Conservation (phyloP, 306 rosid genomes). For the Cicer cuneatum region DNA sequence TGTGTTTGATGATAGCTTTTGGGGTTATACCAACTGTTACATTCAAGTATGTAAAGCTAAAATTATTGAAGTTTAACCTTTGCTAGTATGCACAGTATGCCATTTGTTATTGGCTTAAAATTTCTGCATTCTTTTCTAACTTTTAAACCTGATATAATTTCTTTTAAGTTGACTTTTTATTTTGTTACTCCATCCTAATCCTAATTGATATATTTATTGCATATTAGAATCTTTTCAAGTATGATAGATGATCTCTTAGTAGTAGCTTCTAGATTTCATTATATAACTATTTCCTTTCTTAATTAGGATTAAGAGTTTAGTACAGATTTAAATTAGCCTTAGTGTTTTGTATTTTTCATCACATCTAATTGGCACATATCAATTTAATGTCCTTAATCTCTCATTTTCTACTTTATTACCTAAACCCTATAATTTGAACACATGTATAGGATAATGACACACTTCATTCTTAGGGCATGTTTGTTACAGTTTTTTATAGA, state of each 20-base stretch:
- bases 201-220: not conserved
- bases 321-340: not conserved
- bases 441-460: not conserved
- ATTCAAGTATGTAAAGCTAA: constrained; percentile 67
- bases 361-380: not conserved
- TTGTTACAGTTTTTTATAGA: not conserved
- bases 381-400: not conserved
- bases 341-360: not conserved
- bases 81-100: constrained; percentile 17
- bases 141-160: constrained; percentile 9
- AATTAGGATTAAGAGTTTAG: not conserved
- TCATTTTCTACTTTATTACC: not conserved
- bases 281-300: not conserved
- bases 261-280: not conserved
- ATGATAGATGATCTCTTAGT: not conserved
- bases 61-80: constrained; percentile 26
- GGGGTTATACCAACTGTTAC: constrained; percentile 80
- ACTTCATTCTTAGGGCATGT: not conserved
- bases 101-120: not conserved
- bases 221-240: not conserved
- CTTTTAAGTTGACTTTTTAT: constrained; percentile 17
- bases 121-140: constrained; percentile 8
- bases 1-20: constrained; percentile 71
- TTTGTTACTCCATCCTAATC: not conserved
- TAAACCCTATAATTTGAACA: not conserved